A percentile compares a stretch with the other conserved stretches of the same genome.
These are phyloP conservation scores for Plantago major DNA, from an alignment of 257 asterid genomes.

Conservation along the genomic window DNA sequence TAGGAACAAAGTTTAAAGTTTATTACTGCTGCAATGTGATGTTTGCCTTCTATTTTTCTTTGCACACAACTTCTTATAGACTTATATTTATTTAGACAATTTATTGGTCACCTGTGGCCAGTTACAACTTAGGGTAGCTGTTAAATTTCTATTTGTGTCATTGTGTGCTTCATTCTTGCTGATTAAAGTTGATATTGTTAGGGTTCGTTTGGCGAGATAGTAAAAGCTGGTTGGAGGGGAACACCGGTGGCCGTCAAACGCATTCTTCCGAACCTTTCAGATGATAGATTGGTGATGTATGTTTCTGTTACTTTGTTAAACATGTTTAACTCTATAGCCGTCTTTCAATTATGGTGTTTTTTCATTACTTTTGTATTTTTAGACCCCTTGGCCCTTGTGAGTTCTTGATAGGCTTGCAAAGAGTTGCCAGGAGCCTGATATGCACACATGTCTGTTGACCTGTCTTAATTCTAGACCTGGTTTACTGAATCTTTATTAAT, in stretches of 20 bases:
- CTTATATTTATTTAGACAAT: neutral
- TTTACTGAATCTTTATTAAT: neutral
- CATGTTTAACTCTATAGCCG: too few species aligned
- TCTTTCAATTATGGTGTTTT: neutral
- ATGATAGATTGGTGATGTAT: slow-evolving; percentile 92
- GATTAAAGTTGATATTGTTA: slow-evolving; percentile 37
- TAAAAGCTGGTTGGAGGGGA: slow-evolving; percentile 93
- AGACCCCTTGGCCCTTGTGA: too few species aligned
- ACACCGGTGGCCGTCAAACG: slow-evolving; percentile 97
- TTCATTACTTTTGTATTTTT: neutral
- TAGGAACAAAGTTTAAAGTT: too few species aligned
- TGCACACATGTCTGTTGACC: neutral
- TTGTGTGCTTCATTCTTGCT: slow-evolving; percentile 26
- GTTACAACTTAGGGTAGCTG: neutral
- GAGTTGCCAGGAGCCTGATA: neutral
- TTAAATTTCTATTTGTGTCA: slow-evolving; percentile 12
- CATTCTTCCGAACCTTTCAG: slow-evolving; percentile 95
- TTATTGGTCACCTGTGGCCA: neutral
- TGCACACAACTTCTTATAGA: neutral
- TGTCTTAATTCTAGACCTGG: neutral
- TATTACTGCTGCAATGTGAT: too few species aligned
- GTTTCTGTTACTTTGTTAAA: slow-evolving; percentile 16
- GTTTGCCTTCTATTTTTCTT: neutral
- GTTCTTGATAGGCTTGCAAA: slow-evolving; percentile 15
- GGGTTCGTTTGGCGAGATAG: slow-evolving; percentile 99